Evolutionary conservation across 345 rosid species (phyloP).

Genomic region (Turnera subulata): DNA sequence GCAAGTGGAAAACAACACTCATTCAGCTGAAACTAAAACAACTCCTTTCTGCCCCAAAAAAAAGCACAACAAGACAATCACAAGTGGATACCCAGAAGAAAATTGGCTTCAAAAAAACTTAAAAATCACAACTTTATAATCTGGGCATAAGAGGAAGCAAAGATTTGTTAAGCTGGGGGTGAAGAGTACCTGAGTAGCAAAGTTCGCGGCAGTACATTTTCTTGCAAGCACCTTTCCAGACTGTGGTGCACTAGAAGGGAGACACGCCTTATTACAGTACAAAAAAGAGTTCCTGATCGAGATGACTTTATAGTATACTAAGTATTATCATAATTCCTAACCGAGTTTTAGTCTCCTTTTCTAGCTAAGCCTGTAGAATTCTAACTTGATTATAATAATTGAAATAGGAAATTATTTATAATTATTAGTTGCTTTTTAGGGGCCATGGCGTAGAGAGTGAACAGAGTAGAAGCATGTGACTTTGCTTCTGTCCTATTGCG

Average conservation of each 20-base stretch:
- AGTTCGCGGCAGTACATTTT: conserved; percentile 1
- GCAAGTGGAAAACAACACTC: conserved; percentile 7
- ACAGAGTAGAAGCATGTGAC: too few relatives aligned
- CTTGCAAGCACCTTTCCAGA: conserved; percentile 5
- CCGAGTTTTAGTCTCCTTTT: too few relatives aligned
- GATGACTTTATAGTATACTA: neutral
- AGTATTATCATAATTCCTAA: neutral
- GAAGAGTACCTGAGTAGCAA: conserved; percentile 20
- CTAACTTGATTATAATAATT: too few relatives aligned
- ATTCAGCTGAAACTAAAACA: neutral
- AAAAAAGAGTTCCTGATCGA: neutral
- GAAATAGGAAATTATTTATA: too few relatives aligned
- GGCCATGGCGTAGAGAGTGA: too few relatives aligned
- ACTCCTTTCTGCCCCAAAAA: neutral
- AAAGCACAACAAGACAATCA: neutral
- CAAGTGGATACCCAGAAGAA: neutral
- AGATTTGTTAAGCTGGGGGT: conserved; percentile 18
- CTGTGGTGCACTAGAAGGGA: conserved; percentile 4
- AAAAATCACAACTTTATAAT: conserved; percentile 10
- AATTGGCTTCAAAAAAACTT: neutral
- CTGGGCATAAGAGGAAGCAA: conserved; percentile 19
- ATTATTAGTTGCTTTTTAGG: too few relatives aligned
- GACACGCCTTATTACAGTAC: neutral
- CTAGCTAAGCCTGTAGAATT: too few relatives aligned
- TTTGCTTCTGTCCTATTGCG: too few relatives aligned